phyloP scores from a whole-genome alignment of 306 rosid genomes.

The Albizia julibrissin region DNA sequence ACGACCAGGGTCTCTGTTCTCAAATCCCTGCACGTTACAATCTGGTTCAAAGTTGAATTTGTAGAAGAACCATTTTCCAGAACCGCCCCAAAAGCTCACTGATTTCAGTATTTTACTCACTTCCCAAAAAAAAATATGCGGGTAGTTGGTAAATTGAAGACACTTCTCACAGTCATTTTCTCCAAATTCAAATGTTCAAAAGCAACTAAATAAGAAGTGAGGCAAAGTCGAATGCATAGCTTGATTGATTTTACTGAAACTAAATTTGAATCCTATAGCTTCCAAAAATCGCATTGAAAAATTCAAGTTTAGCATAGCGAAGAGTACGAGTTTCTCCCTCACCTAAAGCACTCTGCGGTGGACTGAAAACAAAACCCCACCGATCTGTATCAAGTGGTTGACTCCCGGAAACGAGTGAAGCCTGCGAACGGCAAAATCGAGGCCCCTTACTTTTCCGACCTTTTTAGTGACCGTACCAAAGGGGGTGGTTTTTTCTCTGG shows the following conservation, averaged over 20 bases:
- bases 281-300: not conserved
- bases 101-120: not conserved
- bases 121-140: not conserved
- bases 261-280: not conserved
- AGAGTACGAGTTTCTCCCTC: not conserved
- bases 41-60: conserved; percentile 19
- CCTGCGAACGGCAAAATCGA: conserved; percentile 6
- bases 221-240: not conserved
- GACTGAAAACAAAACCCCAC: not conserved
- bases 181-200: not conserved
- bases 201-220: not conserved
- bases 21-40: conserved; percentile 15
- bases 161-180: not conserved
- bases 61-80: not conserved
- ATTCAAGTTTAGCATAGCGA: not conserved
- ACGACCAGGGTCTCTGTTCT: conserved; percentile 6
- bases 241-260: conserved; percentile 1
- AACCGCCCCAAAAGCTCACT: conserved; percentile 12
- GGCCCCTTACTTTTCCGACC: not conserved
- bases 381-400: conserved; percentile 8
- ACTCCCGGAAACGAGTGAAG: not conserved
- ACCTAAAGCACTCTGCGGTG: not conserved
- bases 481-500: not conserved
- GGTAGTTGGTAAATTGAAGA: not conserved
- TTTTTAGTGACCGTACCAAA: not conserved